Evolutionary conservation across 805 yeast genomes (phyloP).

Genomic region (Spathaspora hagerdaliae): DNA sequence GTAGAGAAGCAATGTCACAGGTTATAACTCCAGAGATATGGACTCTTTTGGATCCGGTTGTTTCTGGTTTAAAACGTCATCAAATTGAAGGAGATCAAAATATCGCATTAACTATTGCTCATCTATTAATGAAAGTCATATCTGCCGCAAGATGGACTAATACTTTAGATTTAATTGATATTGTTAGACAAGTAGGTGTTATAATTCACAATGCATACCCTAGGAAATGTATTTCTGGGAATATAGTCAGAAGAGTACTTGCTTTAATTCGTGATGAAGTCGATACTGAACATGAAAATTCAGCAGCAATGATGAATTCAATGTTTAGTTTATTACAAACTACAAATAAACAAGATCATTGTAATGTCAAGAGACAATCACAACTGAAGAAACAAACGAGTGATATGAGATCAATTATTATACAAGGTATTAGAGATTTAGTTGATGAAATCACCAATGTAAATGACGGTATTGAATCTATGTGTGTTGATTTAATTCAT

Average conservation of each 20-base stretch:
- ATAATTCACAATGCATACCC: conserved; percentile 79
- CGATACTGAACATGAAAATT: conserved; percentile 41
- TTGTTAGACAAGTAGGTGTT: conserved; percentile 71
- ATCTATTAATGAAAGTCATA: conserved; percentile 78
- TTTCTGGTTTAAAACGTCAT: conserved; percentile 67
- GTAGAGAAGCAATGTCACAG: background rate
- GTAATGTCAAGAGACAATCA: conserved; percentile 6
- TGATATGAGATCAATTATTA: conserved; percentile 79
- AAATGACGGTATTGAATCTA: conserved; percentile 85
- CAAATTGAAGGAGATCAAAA: conserved; percentile 77
- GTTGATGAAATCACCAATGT: conserved; percentile 87
- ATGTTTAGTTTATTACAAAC: conserved; percentile 85
- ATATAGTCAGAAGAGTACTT: conserved; percentile 83
- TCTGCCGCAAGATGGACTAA: conserved; percentile 83
- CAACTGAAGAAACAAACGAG: conserved; percentile 43
- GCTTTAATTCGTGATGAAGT: conserved; percentile 85
- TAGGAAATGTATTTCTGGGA: conserved; percentile 83
- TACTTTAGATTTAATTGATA: conserved; percentile 64
- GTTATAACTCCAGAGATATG: conserved; percentile 27
- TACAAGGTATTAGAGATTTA: conserved; percentile 88
- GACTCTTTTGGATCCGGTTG: conserved; percentile 35
- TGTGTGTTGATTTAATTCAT: conserved; percentile 91
- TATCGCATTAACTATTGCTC: conserved; percentile 85
- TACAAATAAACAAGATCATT: conserved; percentile 6
- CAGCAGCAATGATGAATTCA: conserved; percentile 63